A percentile compares a stretch with the other conserved stretches of the same genome.
These are phyloP conservation scores for Bombardia bombarda DNA, from an alignment of 495 filamentous ascomycete genomes.

Conservation along the genomic window DNA sequence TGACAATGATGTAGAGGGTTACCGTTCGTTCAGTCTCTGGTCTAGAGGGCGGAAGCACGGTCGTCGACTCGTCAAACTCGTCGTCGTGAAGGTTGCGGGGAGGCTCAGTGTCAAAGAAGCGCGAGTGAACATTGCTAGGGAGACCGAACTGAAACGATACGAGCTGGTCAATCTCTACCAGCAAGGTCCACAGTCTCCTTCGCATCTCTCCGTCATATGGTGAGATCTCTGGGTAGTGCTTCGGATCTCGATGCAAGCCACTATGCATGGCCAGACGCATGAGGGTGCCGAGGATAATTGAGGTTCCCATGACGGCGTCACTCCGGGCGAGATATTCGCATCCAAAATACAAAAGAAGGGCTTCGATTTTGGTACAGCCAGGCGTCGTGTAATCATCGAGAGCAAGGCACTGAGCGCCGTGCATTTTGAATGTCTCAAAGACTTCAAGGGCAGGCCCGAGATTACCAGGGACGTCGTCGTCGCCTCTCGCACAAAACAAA, in stretches of 20 bases:
- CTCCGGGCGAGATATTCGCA: slow-evolving; percentile 25
- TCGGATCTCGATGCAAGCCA: slow-evolving; percentile 33
- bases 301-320: slow-evolving; percentile 30
- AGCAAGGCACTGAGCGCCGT: slow-evolving; percentile 27
- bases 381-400: slow-evolving; percentile 36
- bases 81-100: slow-evolving; percentile 31
- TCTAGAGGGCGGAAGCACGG: slow-evolving; percentile 26
- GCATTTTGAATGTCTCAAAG: slow-evolving; percentile 17
- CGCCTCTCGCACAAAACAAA: slow-evolving; percentile 12
- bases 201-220: slow-evolving; percentile 29
- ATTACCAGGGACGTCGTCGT: slow-evolving; percentile 16
- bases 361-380: slow-evolving; percentile 32
- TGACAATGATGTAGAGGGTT: slow-evolving; percentile 16
- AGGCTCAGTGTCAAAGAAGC: slow-evolving; percentile 24
- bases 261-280: slow-evolving; percentile 32
- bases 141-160: slow-evolving; percentile 24
- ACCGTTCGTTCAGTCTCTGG: slow-evolving; percentile 27
- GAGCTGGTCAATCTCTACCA: slow-evolving; percentile 20
- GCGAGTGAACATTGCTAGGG: slow-evolving; percentile 17
- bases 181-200: slow-evolving; percentile 26
- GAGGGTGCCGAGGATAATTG: slow-evolving; percentile 29
- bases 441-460: slow-evolving; percentile 13
- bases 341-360: slow-evolving; percentile 27
- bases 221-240: slow-evolving; percentile 26
- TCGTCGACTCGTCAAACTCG: slow-evolving; percentile 25